These are phyloP conservation scores for Inonotus obliquus DNA, from an alignment of 1,284 basidiomycete genomes.

Conservation along the genomic window DNA sequence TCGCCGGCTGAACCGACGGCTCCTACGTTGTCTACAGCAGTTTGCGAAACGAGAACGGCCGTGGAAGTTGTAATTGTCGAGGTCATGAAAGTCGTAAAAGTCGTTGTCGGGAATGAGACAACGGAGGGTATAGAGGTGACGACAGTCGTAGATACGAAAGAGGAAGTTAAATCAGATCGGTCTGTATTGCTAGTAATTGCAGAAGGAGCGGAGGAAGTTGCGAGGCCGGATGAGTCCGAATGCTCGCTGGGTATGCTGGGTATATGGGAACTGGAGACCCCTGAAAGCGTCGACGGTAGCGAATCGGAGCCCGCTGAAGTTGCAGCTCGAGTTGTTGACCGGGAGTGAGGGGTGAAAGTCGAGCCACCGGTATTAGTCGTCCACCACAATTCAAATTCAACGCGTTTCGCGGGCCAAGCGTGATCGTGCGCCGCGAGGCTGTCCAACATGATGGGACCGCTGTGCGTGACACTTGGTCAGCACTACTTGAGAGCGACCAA, in stretches of 20 bases:
- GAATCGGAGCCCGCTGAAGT: neutral
- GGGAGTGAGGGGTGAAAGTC: slow-evolving; percentile 5
- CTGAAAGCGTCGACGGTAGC: neutral
- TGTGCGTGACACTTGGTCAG: neutral
- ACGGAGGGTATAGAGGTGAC: slow-evolving; percentile 17
- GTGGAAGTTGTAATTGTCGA: slow-evolving; percentile 33
- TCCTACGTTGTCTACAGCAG: slow-evolving; percentile 36
- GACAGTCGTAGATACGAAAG: slow-evolving; percentile 11
- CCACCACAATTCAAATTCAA: slow-evolving; percentile 2
- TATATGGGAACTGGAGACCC: neutral
- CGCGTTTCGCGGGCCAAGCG: slow-evolving; percentile 1
- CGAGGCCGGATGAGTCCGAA: neutral
- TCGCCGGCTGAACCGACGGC: slow-evolving; percentile 31
- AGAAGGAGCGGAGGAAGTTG: neutral
- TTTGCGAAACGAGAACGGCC: slow-evolving; percentile 34
- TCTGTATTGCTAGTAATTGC: neutral
- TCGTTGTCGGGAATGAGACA: slow-evolving; percentile 14
- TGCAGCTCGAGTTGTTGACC: neutral
- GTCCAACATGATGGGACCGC: neutral
- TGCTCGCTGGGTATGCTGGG: neutral
- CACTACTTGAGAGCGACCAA: neutral
- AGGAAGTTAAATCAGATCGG: neutral
- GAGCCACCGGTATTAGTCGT: slow-evolving; percentile 9
- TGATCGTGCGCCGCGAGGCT: slow-evolving; percentile 5
- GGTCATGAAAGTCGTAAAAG: slow-evolving; percentile 25